These are phyloP conservation scores for Stromatinia cepivora DNA, from an alignment of 2,329 filamentous ascomycete species.

Conservation along the genomic window DNA sequence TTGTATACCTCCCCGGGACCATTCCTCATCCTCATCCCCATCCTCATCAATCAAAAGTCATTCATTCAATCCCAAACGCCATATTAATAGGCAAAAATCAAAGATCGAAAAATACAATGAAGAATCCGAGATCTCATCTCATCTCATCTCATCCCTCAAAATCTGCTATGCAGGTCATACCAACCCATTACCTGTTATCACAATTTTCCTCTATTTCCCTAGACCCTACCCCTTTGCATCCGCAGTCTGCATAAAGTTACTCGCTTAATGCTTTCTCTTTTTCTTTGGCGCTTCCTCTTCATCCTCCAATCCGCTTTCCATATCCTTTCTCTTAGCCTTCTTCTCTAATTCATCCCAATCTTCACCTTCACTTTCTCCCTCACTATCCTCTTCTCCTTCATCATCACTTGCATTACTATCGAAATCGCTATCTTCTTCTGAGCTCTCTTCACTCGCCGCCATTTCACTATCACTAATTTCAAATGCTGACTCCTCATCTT, in stretches of 20 bases:
- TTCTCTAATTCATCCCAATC: slow-evolving; percentile 94
- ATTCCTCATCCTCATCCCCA: background rate
- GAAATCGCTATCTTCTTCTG: slow-evolving; percentile 89
- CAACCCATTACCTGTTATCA: background rate
- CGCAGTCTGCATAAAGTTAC: background rate
- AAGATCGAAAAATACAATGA: background rate
- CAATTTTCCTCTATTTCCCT: background rate
- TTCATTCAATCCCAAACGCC: background rate
- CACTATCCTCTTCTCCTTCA: slow-evolving; percentile 72
- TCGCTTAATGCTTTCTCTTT: slow-evolving; percentile 57
- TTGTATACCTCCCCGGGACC: too few species aligned
- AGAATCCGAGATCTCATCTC: slow-evolving; percentile 4
- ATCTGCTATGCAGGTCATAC: background rate
- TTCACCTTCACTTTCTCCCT: slow-evolving; percentile 76
- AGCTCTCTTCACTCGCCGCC: slow-evolving; percentile 68
- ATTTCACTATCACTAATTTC: slow-evolving; percentile 87
- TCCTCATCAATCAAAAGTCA: background rate
- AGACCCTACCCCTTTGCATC: background rate
- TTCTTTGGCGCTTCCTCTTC: slow-evolving; percentile 74
- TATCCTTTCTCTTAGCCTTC: slow-evolving; percentile 84
- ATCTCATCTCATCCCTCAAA: background rate
- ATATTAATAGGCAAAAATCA: background rate
- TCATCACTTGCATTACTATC: slow-evolving; percentile 85
- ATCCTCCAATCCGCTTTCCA: slow-evolving; percentile 64
- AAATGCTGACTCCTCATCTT: slow-evolving; percentile 89